phyloP scores from a whole-genome alignment of 2,329 filamentous ascomycete species.

The Calonectria crousiana region DNA sequence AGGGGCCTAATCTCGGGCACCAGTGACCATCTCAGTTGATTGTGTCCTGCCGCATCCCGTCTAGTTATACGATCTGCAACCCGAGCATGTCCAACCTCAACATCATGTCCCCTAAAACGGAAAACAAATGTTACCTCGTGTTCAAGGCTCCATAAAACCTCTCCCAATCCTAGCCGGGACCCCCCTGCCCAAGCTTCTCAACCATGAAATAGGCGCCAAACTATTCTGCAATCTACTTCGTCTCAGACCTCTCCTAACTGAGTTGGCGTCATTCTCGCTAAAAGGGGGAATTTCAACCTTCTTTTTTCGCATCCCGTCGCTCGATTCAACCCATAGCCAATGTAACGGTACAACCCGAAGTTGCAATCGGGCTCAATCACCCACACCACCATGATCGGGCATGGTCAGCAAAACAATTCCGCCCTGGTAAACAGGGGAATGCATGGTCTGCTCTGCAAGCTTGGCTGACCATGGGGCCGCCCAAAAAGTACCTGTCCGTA shows the following conservation, averaged over 20 bases:
- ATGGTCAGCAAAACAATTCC: constrained; percentile 2
- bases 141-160: constrained; percentile 5
- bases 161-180: constrained; percentile 2
- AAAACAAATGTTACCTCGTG: constrained; percentile 22
- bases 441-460: background rate
- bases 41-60: constrained; percentile 7
- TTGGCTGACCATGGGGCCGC: background rate
- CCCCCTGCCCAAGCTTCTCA: constrained; percentile 2
- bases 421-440: constrained; percentile 2
- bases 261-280: constrained; percentile 17
- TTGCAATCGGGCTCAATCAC: background rate
- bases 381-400: background rate
- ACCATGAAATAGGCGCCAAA: constrained; percentile 12
- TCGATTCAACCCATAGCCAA: background rate
- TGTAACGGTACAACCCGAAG: constrained; percentile 9
- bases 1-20: background rate
- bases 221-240: constrained; percentile 8
- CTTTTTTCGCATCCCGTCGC: constrained; percentile 5
- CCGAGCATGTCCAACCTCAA: constrained; percentile 1
- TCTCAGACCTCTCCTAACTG: constrained; percentile 16
- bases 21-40: background rate
- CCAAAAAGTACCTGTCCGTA: background rate
- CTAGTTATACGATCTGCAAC: constrained; percentile 16
- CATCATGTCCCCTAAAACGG: background rate
- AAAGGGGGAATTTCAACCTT: constrained; percentile 16